A percentile compares a stretch with the other conserved stretches of the same genome.
These are phyloP conservation scores for Inonotus obliquus DNA, from an alignment of 1,284 basidiomycete genomes.

Conservation along the genomic window DNA sequence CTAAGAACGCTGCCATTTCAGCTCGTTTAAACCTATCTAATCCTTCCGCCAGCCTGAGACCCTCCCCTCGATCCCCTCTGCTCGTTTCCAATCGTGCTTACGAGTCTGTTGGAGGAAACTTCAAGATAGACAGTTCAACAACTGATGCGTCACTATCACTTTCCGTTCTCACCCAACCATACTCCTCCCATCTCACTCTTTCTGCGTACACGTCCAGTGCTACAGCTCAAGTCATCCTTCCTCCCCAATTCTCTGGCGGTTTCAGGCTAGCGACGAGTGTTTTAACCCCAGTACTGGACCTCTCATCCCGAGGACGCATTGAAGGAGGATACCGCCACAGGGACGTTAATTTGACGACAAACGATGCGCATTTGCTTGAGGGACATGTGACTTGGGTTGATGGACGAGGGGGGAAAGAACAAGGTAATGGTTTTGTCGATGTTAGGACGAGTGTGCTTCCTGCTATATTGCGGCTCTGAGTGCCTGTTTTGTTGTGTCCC, in stretches of 20 bases:
- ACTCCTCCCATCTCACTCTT: slow-evolving; percentile 1
- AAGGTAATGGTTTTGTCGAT: not conserved
- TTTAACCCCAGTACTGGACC: not conserved
- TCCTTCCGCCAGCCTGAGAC: not conserved
- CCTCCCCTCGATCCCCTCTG: not conserved
- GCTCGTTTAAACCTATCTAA: not conserved
- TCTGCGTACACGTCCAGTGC: slow-evolving; percentile 9
- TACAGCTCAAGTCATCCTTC: slow-evolving; percentile 9
- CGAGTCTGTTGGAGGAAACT: not conserved
- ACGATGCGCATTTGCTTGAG: not conserved
- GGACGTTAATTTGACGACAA: not conserved
- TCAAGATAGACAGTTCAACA: slow-evolving; percentile 14
- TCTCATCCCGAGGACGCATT: not conserved
- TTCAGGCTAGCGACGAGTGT: slow-evolving; percentile 4
- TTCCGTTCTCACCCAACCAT: slow-evolving; percentile 12
- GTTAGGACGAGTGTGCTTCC: slow-evolving; percentile 1
- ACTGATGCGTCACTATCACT: slow-evolving; percentile 8
- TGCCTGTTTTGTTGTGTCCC: not conserved
- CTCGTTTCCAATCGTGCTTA: not conserved
- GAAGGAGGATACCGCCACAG: slow-evolving; percentile 1
- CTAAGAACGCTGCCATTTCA: slow-evolving; percentile 15
- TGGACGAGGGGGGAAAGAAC: not conserved
- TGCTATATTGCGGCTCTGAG: slow-evolving; percentile 1
- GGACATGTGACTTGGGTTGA: slow-evolving; percentile 13
- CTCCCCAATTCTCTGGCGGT: slow-evolving; percentile 20